These are phyloP conservation scores for Podosphaera xanthii DNA, from an alignment of 2,329 filamentous ascomycete species.

Conservation along the genomic window DNA sequence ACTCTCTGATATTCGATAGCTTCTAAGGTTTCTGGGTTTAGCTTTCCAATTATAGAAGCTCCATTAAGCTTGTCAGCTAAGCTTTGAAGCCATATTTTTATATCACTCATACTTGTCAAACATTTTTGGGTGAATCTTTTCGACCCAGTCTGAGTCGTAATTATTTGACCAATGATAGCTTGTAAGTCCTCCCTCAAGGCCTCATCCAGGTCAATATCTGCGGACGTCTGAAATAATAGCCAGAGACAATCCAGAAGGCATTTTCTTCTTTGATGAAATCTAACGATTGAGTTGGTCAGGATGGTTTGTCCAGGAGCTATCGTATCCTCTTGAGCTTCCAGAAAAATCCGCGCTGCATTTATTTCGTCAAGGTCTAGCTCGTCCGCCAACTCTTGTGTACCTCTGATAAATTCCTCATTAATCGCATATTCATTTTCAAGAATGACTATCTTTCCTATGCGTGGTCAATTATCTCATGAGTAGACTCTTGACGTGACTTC, in stretches of 20 bases:
- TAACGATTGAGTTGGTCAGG: constrained; percentile 59
- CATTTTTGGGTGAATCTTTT: constrained; percentile 50
- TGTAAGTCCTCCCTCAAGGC: constrained; percentile 27
- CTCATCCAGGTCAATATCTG: constrained; percentile 15
- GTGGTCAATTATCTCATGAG: constrained; percentile 7
- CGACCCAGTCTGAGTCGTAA: constrained; percentile 22
- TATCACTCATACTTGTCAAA: constrained; percentile 49
- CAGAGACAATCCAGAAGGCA: constrained; percentile 67
- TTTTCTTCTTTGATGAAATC: constrained; percentile 69
- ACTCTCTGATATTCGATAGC: constrained; percentile 58
- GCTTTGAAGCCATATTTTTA: constrained; percentile 54
- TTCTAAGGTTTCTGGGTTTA: constrained; percentile 43
- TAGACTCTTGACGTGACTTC: neutral
- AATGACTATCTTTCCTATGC: constrained; percentile 50
- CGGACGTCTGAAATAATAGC: constrained; percentile 43
- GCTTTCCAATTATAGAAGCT: constrained; percentile 49
- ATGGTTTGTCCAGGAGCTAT: constrained; percentile 47
- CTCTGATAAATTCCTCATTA: constrained; percentile 73
- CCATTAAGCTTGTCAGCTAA: constrained; percentile 57
- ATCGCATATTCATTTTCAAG: constrained; percentile 53
- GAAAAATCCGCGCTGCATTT: constrained; percentile 53
- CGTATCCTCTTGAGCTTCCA: constrained; percentile 49
- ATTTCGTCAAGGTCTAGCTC: constrained; percentile 79
- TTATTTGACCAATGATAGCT: constrained; percentile 28
- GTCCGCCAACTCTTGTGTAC: constrained; percentile 60